Percentiles rank a stretch among this genome's conserved stretches.
These are phyloP conservation scores for Tetrahymena borealis DNA, from an alignment of 73 alveolate genomes.

Conservation along the genomic window DNA sequence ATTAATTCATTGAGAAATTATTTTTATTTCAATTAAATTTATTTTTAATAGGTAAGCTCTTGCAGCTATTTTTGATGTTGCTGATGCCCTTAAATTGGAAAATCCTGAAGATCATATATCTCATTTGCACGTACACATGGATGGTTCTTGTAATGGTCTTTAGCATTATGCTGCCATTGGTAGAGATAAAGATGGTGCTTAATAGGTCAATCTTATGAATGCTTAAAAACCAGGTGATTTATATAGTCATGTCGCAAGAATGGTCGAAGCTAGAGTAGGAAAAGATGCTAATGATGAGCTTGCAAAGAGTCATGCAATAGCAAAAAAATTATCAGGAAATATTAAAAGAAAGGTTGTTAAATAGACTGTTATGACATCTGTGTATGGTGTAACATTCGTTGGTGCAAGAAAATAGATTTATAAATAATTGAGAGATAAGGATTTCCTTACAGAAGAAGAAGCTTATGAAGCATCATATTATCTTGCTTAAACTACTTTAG, in stretches of 20 bases:
- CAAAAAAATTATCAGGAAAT: constrained; percentile 54
- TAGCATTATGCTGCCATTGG: constrained; percentile 96
- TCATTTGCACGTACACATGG: constrained; percentile 83
- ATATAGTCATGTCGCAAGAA: constrained; percentile 67
- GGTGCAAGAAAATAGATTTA: constrained; percentile 84
- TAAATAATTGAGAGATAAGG: constrained; percentile 67
- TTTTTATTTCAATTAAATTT: not conserved
- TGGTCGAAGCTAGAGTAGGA: constrained; percentile 39
- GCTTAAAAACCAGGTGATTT: constrained; percentile 86
- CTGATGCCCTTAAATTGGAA: constrained; percentile 51
- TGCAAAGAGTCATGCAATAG: constrained; percentile 44
- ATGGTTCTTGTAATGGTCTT: constrained; percentile 94
- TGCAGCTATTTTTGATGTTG: constrained; percentile 70
- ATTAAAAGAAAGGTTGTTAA: constrained; percentile 80
- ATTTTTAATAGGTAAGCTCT: constrained; percentile 10
- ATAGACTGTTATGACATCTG: constrained; percentile 96
- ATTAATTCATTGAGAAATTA: not conserved
- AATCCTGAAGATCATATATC: constrained; percentile 73
- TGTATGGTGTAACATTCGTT: constrained; percentile 91
- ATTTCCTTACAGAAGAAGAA: constrained; percentile 41
- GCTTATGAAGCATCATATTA: constrained; percentile 59
- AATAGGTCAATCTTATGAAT: constrained; percentile 66
- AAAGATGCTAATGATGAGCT: constrained; percentile 32
- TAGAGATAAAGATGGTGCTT: constrained; percentile 89
- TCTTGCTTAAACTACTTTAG: constrained; percentile 70